phyloP scores from a whole-genome alignment of 1,139 yeast genomes.

The Hemisphaericaspora xylofermentans region DNA sequence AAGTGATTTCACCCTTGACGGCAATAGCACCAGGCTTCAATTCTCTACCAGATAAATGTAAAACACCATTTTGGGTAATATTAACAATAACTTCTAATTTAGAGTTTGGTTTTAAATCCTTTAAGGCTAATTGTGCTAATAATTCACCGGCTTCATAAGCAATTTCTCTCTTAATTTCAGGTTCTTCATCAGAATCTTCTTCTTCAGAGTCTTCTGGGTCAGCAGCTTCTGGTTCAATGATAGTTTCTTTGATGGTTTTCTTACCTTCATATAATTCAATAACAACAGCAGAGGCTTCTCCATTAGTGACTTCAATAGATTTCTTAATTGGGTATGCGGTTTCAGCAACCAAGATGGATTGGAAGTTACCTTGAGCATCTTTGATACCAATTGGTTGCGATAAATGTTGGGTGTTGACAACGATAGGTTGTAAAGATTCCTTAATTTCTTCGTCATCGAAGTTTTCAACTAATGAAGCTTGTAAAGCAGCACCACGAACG shows the following conservation, averaged over 20 bases:
- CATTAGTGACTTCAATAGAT: constrained; percentile 64
- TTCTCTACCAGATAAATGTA: constrained; percentile 83
- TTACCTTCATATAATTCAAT: constrained; percentile 84
- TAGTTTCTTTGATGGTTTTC: constrained; percentile 74
- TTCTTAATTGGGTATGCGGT: constrained; percentile 93
- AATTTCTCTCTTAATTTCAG: constrained; percentile 72
- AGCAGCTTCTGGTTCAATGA: constrained; percentile 64
- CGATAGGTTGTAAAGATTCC: constrained; percentile 83
- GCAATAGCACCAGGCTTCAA: constrained; percentile 63
- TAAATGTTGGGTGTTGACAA: constrained; percentile 86
- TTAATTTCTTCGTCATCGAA: constrained; percentile 85
- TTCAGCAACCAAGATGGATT: constrained; percentile 74
- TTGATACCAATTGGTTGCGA: constrained; percentile 82
- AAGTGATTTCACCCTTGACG: constrained; percentile 47
- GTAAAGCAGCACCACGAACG: constrained; percentile 96
- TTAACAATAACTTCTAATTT: constrained; percentile 78
- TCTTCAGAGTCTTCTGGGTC: constrained; percentile 26
- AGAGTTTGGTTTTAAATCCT: constrained; percentile 67
- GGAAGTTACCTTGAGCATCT: constrained; percentile 69
- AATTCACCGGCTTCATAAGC: constrained; percentile 72
- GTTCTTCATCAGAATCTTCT: constrained; percentile 53
- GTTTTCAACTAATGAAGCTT: constrained; percentile 82
- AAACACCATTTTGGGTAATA: constrained; percentile 79
- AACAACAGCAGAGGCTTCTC: constrained; percentile 58
- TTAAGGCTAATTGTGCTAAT: constrained; percentile 76